phyloP scores from a whole-genome alignment of 371 early-diverging fungal genomes.

The Nematocida homosporus region DNA sequence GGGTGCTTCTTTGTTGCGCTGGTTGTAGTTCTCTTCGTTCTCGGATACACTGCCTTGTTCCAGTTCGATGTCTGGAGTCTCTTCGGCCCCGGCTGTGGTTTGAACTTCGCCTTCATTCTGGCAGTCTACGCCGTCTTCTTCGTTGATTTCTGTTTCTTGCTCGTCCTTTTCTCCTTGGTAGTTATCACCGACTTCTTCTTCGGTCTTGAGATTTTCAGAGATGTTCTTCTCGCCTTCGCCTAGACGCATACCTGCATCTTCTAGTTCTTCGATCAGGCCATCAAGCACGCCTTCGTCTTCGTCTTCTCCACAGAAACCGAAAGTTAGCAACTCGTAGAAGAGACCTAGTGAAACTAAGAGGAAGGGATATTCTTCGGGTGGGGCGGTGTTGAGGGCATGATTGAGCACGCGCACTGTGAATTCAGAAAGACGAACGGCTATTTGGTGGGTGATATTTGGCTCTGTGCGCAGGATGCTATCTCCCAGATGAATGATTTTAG shows the following conservation, averaged over 20 bases:
- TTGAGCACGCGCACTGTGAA: slow-evolving; percentile 31
- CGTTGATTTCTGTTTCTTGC: slow-evolving; percentile 42
- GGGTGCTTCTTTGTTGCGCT: slow-evolving; percentile 38
- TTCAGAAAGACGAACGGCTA: slow-evolving; percentile 27
- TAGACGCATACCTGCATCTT: slow-evolving; percentile 55
- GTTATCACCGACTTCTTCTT: slow-evolving; percentile 58
- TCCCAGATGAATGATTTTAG: slow-evolving; percentile 45
- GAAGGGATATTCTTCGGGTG: slow-evolving; percentile 17
- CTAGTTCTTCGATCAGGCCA: slow-evolving; percentile 50
- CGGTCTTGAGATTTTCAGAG: slow-evolving; percentile 59
- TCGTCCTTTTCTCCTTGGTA: slow-evolving; percentile 54
- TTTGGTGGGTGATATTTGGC: slow-evolving; percentile 32
- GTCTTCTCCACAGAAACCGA: slow-evolving; percentile 55
- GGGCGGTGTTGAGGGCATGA: slow-evolving; percentile 25
- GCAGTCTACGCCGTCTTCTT: slow-evolving; percentile 54
- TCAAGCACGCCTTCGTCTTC: slow-evolving; percentile 44
- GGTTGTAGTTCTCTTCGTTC: slow-evolving; percentile 47
- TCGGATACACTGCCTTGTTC: slow-evolving; percentile 50
- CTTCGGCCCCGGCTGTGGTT: slow-evolving; percentile 43
- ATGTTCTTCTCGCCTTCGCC: slow-evolving; percentile 63
- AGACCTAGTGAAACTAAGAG: slow-evolving; percentile 27
- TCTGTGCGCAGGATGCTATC: slow-evolving; percentile 25
- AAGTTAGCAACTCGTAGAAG: slow-evolving; percentile 50
- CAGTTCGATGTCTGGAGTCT: slow-evolving; percentile 49
- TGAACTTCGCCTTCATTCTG: slow-evolving; percentile 51